Conservation (phyloP, 306 rosid genomes). For the Dalbergia cultrata region DNA sequence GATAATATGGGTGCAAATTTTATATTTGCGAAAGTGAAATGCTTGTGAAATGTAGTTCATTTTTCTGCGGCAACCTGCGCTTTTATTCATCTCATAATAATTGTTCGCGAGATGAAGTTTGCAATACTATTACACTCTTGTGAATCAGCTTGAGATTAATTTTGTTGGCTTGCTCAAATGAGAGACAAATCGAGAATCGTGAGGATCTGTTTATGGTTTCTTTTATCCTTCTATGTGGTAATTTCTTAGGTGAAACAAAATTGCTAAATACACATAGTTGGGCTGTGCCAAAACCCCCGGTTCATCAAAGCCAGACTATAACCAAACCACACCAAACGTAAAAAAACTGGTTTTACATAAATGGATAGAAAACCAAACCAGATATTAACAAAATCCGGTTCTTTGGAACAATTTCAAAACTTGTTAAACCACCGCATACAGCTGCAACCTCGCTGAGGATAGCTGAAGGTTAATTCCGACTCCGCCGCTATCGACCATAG, state of each 20-base stretch:
- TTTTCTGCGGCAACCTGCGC: neutral
- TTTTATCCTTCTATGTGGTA: neutral
- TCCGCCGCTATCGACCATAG: too few relatives aligned
- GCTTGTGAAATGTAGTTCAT: constrained; percentile 9
- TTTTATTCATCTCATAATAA: neutral
- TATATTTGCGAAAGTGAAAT: neutral
- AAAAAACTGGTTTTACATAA: too few relatives aligned
- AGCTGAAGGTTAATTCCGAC: too few relatives aligned
- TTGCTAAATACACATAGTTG: too few relatives aligned
- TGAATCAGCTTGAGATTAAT: neutral
- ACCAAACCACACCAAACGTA: too few relatives aligned
- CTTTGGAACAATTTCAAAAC: too few relatives aligned
- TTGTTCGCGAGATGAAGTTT: neutral
- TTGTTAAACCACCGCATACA: too few relatives aligned
- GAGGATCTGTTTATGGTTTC: neutral
- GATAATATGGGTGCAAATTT: constrained; percentile 37
- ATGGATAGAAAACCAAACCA: too few relatives aligned
- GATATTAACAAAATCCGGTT: too few relatives aligned
- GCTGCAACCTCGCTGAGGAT: too few relatives aligned
- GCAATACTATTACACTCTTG: neutral
- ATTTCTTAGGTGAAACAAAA: neutral
- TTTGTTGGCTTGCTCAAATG: neutral
- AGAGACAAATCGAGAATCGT: neutral
- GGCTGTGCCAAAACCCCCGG: too few relatives aligned
- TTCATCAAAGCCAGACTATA: too few relatives aligned